phyloP scores from a whole-genome alignment of 129 eudicot species.

The Apium graveolens region DNA sequence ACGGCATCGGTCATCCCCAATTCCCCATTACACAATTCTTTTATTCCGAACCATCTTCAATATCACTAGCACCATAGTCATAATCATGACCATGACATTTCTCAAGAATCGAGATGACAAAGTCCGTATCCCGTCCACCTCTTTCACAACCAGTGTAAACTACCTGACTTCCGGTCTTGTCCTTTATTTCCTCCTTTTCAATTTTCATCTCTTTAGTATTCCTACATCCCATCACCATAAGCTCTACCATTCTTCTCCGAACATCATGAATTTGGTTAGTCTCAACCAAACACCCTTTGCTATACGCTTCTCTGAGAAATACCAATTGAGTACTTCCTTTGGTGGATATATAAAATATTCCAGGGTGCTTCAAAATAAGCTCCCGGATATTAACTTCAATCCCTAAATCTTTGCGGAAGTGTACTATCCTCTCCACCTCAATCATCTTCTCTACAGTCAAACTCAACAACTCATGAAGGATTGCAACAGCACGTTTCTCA shows the following conservation, averaged over 20 bases:
- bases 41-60: background rate
- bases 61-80: background rate
- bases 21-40: background rate
- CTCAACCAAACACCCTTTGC: conserved; percentile 49
- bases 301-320: conserved; percentile 73
- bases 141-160: conserved; percentile 18
- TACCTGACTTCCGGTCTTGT: conserved; percentile 12
- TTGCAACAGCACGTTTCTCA: conserved; percentile 81
- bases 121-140: conserved; percentile 31
- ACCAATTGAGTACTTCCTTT: conserved; percentile 53
- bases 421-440: conserved; percentile 62
- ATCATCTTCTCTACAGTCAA: conserved; percentile 79
- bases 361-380: conserved; percentile 71
- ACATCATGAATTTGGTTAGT: conserved; percentile 45
- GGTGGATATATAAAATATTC: conserved; percentile 65
- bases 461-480: conserved; percentile 78
- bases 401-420: conserved; percentile 72
- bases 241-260: conserved; percentile 73
- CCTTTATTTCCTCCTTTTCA: conserved; percentile 27
- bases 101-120: conserved; percentile 43
- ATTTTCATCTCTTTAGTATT: conserved; percentile 43
- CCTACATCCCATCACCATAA: conserved; percentile 52
- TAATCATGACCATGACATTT: conserved; percentile 13
- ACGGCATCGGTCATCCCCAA: too few relatives aligned
- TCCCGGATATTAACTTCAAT: conserved; percentile 72